Evolutionary conservation across 208 protist genomes (phyloP).

Genomic region (Sergeia podlipaevii): DNA sequence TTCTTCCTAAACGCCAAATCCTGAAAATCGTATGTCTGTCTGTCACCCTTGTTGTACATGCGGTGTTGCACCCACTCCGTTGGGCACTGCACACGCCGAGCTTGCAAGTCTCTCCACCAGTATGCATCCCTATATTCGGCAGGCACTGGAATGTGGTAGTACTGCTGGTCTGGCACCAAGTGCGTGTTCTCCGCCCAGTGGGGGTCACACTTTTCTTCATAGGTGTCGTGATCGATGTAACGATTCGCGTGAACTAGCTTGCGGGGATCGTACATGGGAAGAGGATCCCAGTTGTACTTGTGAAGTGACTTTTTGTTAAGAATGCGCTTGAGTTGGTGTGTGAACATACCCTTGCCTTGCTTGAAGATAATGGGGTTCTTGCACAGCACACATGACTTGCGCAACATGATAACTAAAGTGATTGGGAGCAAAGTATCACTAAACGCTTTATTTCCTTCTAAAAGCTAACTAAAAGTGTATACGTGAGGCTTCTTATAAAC

Average conservation of each 20-base stretch:
- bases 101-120: conserved; percentile 90
- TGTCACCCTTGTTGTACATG: conserved; percentile 77
- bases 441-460: conserved; percentile 4
- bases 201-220: conserved; percentile 76
- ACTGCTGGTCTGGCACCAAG: conserved; percentile 83
- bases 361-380: conserved; percentile 91
- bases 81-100: conserved; percentile 86
- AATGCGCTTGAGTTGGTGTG: conserved; percentile 88
- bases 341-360: conserved; percentile 91
- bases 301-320: conserved; percentile 90
- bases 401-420: conserved; percentile 51
- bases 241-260: conserved; percentile 83
- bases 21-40: conserved; percentile 82
- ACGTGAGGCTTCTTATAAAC: neutral
- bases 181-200: conserved; percentile 68
- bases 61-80: conserved; percentile 83
- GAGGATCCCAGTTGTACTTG: conserved; percentile 85
- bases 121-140: conserved; percentile 90
- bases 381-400: conserved; percentile 11
- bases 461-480: neutral
- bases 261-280: conserved; percentile 89
- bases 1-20: conserved; percentile 86
- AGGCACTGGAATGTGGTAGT: conserved; percentile 75
- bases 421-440: neutral
- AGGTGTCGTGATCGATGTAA: conserved; percentile 75